Base-by-base conservation (phyloP, 352 stramenopile genomes). In the Pseudoperonospora humuli region DNA sequence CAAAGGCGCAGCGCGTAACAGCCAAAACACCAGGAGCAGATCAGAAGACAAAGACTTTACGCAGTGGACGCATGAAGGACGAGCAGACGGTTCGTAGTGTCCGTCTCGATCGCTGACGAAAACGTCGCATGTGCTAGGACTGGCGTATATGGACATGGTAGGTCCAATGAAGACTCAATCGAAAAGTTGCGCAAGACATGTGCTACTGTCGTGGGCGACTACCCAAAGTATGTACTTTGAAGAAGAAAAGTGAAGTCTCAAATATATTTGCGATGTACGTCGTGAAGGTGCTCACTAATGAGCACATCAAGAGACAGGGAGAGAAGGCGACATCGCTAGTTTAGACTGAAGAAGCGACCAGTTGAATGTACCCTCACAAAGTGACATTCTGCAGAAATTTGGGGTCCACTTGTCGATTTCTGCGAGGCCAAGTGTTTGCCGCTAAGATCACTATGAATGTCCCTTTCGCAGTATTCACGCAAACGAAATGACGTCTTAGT, bases 181-280 rank as follows among this genome's bases (percentile, higher is more conserved):
- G 1, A 49, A 27, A 18, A 45, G 36, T 3, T 43, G 51, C 6
- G 13, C 43, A 11, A 31, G 9, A 6, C 50, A 45, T 3, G 45
- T 63, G 9, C 10, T 55, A 42, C 19, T 0, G 40, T 49, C 5
- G 29, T 58, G 11, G 33, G 49, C 5, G 47, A 58, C 32, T 60
- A 50, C 23, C 45, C 37, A 0, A 21, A 17, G 15, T 49, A 24
- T n/a, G n/a, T n/a, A n/a, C n/a, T n/a, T 49, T 2, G 40, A 54
- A 24, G n/a, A 32, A 20, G n/a, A 60, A 54, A 15, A 50, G 26
- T n/a, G 44, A 60, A 20, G 51, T 60, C 5, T 6, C 15, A 1
- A 6, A 7, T 3, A 44, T 29, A n/a, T 34, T 63, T 21, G n/a
- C n/a, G n/a, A n/a, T n/a, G n/a, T n/a, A 31, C 26, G 26, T 11